Conservation (phyloP, 2,329 filamentous ascomycete genomes). For the Monosporascus sp. region DNA sequence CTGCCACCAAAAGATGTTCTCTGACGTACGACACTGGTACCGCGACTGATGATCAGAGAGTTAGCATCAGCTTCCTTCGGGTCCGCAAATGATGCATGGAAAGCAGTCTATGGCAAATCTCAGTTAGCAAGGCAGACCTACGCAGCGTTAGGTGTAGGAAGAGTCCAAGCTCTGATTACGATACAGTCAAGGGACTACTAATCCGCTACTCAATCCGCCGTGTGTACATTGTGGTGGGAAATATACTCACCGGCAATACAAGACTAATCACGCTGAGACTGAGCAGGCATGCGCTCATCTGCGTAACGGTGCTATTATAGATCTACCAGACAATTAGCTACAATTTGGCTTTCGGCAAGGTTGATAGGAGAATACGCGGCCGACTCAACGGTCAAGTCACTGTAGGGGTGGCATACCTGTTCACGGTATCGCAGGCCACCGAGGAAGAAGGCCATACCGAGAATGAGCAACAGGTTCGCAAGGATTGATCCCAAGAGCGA, state of each 20-base stretch:
- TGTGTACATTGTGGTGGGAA: too few relatives aligned
- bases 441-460: conserved; percentile 87
- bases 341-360: not conserved
- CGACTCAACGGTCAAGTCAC: not conserved
- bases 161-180: too few relatives aligned
- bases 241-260: conserved; percentile 62
- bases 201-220: too few relatives aligned
- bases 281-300: conserved; percentile 91
- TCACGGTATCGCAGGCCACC: conserved; percentile 83
- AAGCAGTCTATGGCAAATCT: conserved; percentile 64
- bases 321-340: conserved; percentile 42
- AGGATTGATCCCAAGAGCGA: conserved; percentile 86
- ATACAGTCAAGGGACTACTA: too few relatives aligned
- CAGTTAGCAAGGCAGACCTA: conserved; percentile 25
- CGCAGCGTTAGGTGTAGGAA: not conserved
- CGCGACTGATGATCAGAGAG: conserved; percentile 80
- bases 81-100: conserved; percentile 78
- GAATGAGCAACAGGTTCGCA: conserved; percentile 78
- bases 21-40: conserved; percentile 71
- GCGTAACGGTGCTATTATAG: conserved; percentile 91
- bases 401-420: conserved; percentile 49
- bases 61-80: conserved; percentile 56
- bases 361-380: not conserved
- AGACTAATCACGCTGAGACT: conserved; percentile 88
- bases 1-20: not conserved